Base-by-base conservation (phyloP, 2,329 filamentous ascomycete species). In the Apiospora kogelbergensis region DNA sequence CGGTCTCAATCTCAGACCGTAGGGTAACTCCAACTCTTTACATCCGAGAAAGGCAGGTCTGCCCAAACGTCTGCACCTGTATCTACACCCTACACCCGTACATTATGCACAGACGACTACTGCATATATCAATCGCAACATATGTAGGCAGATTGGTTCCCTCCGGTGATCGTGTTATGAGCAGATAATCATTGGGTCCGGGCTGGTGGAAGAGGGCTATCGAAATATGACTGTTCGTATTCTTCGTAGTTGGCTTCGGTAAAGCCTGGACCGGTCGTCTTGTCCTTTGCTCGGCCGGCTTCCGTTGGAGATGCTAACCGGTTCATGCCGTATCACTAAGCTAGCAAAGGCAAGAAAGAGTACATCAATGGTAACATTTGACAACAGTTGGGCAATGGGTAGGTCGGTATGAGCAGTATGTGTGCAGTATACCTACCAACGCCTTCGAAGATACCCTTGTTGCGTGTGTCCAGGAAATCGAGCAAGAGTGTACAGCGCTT, bases 21-120 rank as follows among this genome's bases (percentile, higher is more conserved):
- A 60, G 17, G 53, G 30, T 60, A 60, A 60, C 53, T 60, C 53
- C 53, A 60, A 60, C 53, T 37, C 53, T 60, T 37, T 60, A 60
- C 30, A 60, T 33, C 53, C 30, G 53, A 60, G 30, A 37, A 37
- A 60, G 53, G 53, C 53, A 60, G 53, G 53, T 60, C 53, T 60
- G 53, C 53, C 53, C 53, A 60, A 60, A 33, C 30, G 30, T 20
- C 48, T 53, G 46, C 33, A 33, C 33, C 48, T n/a, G n/a, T 46
- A 42, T 42, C 13, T 42, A 15, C 13, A 10, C 9, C 13, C 37
- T 40, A 10, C 7, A 24, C n/a, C 2, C 3, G 45, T 24, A 53
- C 22, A 53, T 15, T 3, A 4, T 53, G 46, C 6, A 53, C 46
- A 53, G n/a, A 33, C 48, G 26, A 26, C 24, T 37, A n/a, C 30